phyloP scores from a whole-genome alignment of 208 protist species.

The Trichomonas gallinae region DNA sequence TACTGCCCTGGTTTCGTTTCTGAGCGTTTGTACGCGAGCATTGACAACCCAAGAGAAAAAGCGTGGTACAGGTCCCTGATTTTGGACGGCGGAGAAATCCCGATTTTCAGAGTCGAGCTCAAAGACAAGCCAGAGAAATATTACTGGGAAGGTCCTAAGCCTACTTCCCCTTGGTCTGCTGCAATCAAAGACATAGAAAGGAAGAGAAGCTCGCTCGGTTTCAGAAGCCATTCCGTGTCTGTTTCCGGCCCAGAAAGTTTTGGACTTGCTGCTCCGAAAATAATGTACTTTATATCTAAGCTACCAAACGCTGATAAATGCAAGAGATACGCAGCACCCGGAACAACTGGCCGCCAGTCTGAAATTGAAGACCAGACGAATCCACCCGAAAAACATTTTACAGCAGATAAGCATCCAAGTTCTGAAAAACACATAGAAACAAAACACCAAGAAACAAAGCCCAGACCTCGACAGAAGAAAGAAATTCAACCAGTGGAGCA shows the following conservation, averaged over 20 bases:
- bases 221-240: background rate
- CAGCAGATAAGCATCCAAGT: too few species aligned
- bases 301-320: background rate
- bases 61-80: background rate
- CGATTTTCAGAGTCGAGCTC: background rate
- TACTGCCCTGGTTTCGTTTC: background rate
- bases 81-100: background rate
- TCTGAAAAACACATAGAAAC: background rate
- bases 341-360: background rate
- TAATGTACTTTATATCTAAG: background rate
- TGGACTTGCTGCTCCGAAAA: background rate
- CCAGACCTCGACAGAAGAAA: background rate
- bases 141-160: background rate
- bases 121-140: background rate
- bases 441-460: too few species aligned
- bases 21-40: background rate
- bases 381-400: too few species aligned
- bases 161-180: background rate
- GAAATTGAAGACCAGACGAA: background rate
- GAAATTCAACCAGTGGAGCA: background rate
- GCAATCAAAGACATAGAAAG: background rate
- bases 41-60: background rate
- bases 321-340: background rate
- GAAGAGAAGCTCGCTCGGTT: background rate
- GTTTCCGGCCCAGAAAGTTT: slow-evolving; percentile 3